Percentiles rank a stretch among this genome's conserved stretches.
phyloP scores from a whole-genome alignment of 2,329 filamentous ascomycete genomes.

The Colletotrichum cordylinicola region DNA sequence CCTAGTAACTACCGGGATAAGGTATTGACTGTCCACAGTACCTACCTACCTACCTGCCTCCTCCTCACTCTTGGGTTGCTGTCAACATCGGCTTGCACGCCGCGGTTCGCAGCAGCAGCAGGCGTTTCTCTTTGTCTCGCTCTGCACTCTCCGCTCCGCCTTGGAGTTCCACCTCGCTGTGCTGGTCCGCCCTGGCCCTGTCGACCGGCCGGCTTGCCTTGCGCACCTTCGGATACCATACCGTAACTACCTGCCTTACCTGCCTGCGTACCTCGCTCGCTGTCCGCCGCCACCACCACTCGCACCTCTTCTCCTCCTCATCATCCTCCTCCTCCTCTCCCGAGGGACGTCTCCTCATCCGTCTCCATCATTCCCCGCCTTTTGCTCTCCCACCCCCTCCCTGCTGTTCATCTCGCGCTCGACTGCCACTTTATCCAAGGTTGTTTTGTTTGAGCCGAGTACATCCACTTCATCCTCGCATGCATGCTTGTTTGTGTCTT shows the following conservation, averaged over 20 bases:
- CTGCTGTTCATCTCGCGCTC: slow-evolving; percentile 24
- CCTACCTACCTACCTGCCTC: background rate
- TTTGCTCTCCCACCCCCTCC: slow-evolving; percentile 28
- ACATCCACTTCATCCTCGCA: slow-evolving; percentile 4
- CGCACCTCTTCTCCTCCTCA: slow-evolving; percentile 12
- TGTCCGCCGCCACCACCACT: background rate
- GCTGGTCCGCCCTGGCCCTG: background rate
- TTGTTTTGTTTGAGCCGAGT: slow-evolving; percentile 19
- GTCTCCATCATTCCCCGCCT: slow-evolving; percentile 26
- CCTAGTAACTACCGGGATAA: background rate
- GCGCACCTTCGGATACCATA: background rate
- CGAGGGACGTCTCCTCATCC: slow-evolving; percentile 20
- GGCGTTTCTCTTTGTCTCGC: slow-evolving; percentile 11
- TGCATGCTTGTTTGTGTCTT: slow-evolving; percentile 18
- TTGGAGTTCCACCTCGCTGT: background rate
- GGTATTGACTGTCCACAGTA: background rate
- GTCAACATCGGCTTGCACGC: background rate
- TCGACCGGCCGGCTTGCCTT: background rate
- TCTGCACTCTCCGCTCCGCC: background rate
- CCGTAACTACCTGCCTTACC: background rate
- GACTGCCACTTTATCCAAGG: slow-evolving; percentile 23
- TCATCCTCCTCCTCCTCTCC: slow-evolving; percentile 20
- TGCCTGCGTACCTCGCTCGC: background rate
- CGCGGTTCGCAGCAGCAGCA: slow-evolving; percentile 1
- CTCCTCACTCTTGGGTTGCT: background rate